Evolutionary conservation across 768 basidiomycete genomes (phyloP).

Genomic region (Cystoderma amianthinum): DNA sequence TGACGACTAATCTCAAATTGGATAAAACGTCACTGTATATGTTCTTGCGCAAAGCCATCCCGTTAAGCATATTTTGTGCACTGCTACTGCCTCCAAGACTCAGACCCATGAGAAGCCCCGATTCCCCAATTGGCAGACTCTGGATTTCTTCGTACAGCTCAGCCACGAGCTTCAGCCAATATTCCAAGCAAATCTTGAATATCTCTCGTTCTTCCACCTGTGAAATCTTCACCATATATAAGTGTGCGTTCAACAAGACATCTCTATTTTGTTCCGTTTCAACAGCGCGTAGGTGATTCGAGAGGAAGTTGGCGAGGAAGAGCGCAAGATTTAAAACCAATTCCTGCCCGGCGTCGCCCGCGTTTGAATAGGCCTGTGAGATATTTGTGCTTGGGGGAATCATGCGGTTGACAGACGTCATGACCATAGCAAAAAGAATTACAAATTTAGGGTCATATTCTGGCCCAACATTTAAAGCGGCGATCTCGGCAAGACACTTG

Average conservation of each 20-base stretch:
- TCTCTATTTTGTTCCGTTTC: conserved; percentile 89
- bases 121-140: conserved; percentile 81
- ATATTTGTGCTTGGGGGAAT: conserved; percentile 94
- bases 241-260: conserved; percentile 90
- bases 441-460: conserved; percentile 99
- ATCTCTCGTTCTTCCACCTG: conserved; percentile 98
- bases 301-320: conserved; percentile 97
- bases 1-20: conserved; percentile 90
- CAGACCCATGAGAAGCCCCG: conserved; percentile 81
- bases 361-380: conserved; percentile 82
- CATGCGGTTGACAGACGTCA: conserved; percentile 97
- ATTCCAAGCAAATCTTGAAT: conserved; percentile 98
- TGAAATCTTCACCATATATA: conserved; percentile 97
- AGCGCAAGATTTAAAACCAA: conserved; percentile 94
- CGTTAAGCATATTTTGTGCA: conserved; percentile 61
- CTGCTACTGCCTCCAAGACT: conserved; percentile 68
- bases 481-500: conserved; percentile 96
- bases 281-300: conserved; percentile 88
- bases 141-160: conserved; percentile 98
- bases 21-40: conserved; percentile 94
- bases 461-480: conserved; percentile 86
- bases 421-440: conserved; percentile 95
- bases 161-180: conserved; percentile 93
- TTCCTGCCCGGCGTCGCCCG: conserved; percentile 91
- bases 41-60: conserved; percentile 83